Evolutionary conservation across 2,329 filamentous ascomycete species (phyloP), one percentile per base, ranked within the genome.

Genomic region (Neoscytalidium dimidiatum): DNA sequence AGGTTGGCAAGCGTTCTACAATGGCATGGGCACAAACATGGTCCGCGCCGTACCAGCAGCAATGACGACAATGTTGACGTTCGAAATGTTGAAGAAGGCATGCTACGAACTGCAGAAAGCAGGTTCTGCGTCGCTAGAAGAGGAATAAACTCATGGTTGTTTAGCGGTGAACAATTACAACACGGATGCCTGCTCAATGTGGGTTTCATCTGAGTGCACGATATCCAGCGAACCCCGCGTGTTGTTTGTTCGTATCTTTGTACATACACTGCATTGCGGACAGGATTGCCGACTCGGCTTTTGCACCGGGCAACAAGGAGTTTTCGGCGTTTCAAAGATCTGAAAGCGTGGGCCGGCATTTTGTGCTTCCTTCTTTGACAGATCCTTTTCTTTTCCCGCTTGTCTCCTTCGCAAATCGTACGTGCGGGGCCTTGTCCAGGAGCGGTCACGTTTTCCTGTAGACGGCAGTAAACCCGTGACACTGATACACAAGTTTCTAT

Each of bases 31-130:
- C 41, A 97, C 94, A 56, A 99, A 99, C 79, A 92, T 99, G 88
- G 92, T 98, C 83, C 87, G 95, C 64, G 95, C 95, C 7, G 90
- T 99, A 13, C 95, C 95, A 33, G 93, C 95, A 23, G 94, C 95
- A 21, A 96, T 96, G 73, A 97, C 96, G 28, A 99, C 95, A 3
- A 96, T 99, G 90, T 84, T 98, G 74, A 98, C 94, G 13, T 99
- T 97, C 74, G 95, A 99, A 80, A 95, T 90, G 69, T 76, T 90
- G 66, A 83, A 84, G 69, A 84, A 84, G 66, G 75, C 80, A 17
- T 81, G 53, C 38, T 52, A 51, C 17, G 48, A 61, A 31, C 26
- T 65, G 52, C 52, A 65, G 46, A 57, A 53, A 23, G 46, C 62
- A 58, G 53, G 53, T 14, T 58, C 38, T 26, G 26, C 38, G 13